Base-by-base conservation (phyloP, 495 filamentous ascomycete species). In the Aspergillus kassunensis region DNA sequence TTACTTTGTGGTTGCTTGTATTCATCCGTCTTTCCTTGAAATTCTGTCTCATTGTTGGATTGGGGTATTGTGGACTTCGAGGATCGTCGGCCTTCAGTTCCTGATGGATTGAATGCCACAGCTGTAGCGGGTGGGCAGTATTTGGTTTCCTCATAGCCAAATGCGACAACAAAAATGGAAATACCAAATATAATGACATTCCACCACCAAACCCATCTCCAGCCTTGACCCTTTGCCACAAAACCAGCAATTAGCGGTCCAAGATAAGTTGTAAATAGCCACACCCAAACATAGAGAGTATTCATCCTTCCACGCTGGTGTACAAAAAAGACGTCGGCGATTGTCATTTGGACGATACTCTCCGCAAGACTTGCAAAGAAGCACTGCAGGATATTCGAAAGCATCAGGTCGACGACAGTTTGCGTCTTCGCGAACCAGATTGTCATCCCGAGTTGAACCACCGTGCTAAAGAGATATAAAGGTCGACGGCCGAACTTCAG, bases 141-240 rank as follows among this genome's bases (percentile, higher is more conserved):
- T 30, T 71, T 74, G 1, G 68, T 70, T 45, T 80, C 75, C 49
- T 78, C 72, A 24, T 69, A 73, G 8, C 65, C 56, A 42, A 80
- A 73, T 0, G 67, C 35, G 6, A 70, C 56, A 29, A 66, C 60
- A 29, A 74, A 8, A 4, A 78, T 16, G 1, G 63, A 55, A 20
- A 72, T 51, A 0, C 66, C 75, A 25, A 76, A 70, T 42, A 78
- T 64, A 19, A 79, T 76, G 1, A 66, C 69, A 36, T 60, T 67
- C 69, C 72, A 77, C 77, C 76, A 80, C 68, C 74, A 79, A 18
- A 75, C 68, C 75, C 76, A 79, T 20, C 70, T 56, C 76, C 76
- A 80, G 6, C 73, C 73, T 37, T 75, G 69, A 24, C 66, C 65
- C 15, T 63, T 57, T 1, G 70, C 68, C 9, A 76, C 66, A 44